These are phyloP conservation scores for Coniferiporia sulphurascens DNA, from an alignment of 1,284 basidiomycete genomes.

Conservation along the genomic window DNA sequence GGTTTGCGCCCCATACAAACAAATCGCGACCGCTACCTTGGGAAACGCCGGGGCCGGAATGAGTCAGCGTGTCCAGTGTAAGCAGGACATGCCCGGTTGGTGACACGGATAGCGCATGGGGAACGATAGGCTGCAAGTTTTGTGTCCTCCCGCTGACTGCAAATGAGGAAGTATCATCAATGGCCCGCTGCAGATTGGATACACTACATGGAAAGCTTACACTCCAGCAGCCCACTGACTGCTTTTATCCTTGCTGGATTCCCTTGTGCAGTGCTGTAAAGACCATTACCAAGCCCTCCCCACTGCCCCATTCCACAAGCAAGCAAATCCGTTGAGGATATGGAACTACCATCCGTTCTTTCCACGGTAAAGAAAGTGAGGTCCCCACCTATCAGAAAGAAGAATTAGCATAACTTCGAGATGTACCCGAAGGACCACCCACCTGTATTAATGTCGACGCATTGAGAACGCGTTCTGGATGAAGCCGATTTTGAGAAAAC, in stretches of 20 bases:
- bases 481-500: conserved; percentile 61
- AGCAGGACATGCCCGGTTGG: conserved; percentile 77
- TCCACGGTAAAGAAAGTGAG: conserved; percentile 77
- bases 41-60: conserved; percentile 37
- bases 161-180: not conserved
- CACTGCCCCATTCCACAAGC: conserved; percentile 83
- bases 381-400: conserved; percentile 53
- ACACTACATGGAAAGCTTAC: conserved; percentile 38
- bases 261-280: conserved; percentile 72
- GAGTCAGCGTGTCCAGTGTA: conserved; percentile 61
- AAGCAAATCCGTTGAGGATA: conserved; percentile 62
- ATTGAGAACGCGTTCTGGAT: conserved; percentile 51
- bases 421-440: conserved; percentile 21
- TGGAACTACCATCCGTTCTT: conserved; percentile 38
- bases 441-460: conserved; percentile 65
- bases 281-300: conserved; percentile 82
- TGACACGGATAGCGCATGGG: conserved; percentile 68
- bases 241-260: conserved; percentile 74
- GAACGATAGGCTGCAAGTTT: conserved; percentile 62
- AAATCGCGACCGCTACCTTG: conserved; percentile 51
- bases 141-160: conserved; percentile 65
- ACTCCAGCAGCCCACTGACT: conserved; percentile 82
- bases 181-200: not conserved
- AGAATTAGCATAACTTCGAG: conserved; percentile 13
- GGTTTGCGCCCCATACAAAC: conserved; percentile 65